Percentiles rank a stretch among this genome's conserved stretches.
Evolutionary conservation across 768 basidiomycete genomes (phyloP).

Genomic region (Amanita fuliginea): DNA sequence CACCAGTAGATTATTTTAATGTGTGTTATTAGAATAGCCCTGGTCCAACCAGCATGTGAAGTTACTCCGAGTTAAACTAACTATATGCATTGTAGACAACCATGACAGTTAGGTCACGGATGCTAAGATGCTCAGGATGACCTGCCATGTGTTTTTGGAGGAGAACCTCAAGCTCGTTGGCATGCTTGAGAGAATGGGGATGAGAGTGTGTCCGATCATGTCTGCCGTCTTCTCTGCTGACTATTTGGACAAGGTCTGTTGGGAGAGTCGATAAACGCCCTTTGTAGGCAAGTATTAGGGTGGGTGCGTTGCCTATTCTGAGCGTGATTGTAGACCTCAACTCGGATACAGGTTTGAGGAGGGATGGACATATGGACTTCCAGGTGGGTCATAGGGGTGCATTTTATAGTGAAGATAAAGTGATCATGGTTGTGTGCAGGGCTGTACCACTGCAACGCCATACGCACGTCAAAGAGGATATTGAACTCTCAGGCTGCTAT

Average conservation of each 20-base stretch:
- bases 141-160: constrained; percentile 92
- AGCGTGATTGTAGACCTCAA: constrained; percentile 90
- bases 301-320: constrained; percentile 91
- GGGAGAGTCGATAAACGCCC: constrained; percentile 94
- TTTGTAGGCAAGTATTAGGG: constrained; percentile 91
- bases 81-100: no score
- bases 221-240: constrained; percentile 98
- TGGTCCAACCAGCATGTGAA: no score
- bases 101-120: no score
- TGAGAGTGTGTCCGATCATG: constrained; percentile 94
- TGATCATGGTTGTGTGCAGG: constrained; percentile 41
- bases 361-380: constrained; percentile 95
- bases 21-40: no score
- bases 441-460: constrained; percentile 64
- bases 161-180: constrained; percentile 93
- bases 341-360: constrained; percentile 92
- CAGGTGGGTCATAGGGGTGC: constrained; percentile 57
- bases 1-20: no score
- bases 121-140: constrained; percentile 87
- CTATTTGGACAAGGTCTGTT: constrained; percentile 93
- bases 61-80: no score
- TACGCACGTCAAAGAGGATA: constrained; percentile 71
- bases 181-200: constrained; percentile 89
- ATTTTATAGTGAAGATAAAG: constrained; percentile 14
- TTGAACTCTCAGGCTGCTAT: constrained; percentile 98